phyloP scores from a whole-genome alignment of 2,329 filamentous ascomycete genomes.

The Neofusicoccum ribis region DNA sequence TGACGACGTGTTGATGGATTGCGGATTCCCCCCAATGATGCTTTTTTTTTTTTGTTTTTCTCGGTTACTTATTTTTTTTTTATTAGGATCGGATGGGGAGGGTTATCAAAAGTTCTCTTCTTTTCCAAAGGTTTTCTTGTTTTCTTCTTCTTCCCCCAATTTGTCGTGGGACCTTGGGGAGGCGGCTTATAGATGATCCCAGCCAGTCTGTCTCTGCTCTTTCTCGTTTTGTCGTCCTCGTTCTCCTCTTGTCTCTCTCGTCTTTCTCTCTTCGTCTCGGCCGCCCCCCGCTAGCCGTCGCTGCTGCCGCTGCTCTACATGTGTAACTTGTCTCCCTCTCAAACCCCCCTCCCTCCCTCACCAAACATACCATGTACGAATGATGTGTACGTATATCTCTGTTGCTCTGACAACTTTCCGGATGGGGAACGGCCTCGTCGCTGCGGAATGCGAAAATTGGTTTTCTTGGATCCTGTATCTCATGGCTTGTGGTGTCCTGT shows the following conservation, averaged over 20 bases:
- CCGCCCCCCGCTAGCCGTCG: too few species aligned
- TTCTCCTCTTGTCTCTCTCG: background rate
- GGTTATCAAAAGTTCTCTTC: background rate
- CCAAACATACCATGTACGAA: background rate
- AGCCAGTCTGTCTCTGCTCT: background rate
- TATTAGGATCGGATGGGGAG: too few species aligned
- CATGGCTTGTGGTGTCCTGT: too few species aligned
- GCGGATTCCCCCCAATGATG: too few species aligned
- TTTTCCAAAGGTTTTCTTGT: background rate
- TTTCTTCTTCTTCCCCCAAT: background rate
- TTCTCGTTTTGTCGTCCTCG: background rate
- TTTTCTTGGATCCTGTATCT: too few species aligned
- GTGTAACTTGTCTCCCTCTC: background rate
- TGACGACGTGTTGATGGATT: background rate
- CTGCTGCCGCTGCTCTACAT: background rate
- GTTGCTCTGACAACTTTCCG: too few species aligned
- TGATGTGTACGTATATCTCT: conserved; percentile 4
- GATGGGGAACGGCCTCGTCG: too few species aligned
- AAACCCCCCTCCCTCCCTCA: too few species aligned
- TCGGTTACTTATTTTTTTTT: too few species aligned
- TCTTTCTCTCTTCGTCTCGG: background rate
- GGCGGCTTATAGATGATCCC: background rate
- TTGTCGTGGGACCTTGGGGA: too few species aligned
- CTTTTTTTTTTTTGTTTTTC: too few species aligned
- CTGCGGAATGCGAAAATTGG: too few species aligned